phyloP scores from a whole-genome alignment of 495 filamentous ascomycete species.

The Penicillium atrosanguineum region DNA sequence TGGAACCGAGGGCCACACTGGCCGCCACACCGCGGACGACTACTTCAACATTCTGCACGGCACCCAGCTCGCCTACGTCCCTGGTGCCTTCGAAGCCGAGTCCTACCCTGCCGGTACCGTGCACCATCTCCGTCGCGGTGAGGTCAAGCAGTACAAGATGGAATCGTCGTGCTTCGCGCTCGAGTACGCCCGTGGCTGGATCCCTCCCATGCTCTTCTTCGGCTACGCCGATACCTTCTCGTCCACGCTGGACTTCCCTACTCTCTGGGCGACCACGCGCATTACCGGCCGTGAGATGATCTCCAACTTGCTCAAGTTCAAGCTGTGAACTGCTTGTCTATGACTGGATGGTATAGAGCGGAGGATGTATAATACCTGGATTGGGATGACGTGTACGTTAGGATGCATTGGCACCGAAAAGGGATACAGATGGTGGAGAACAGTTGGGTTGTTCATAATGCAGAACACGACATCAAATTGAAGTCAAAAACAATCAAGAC shows the following conservation, averaged over 20 bases:
- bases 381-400: neutral
- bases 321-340: conserved; percentile 53
- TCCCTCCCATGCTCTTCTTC: conserved; percentile 86
- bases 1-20: conserved; percentile 83
- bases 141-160: conserved; percentile 86
- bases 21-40: conserved; percentile 85
- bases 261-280: conserved; percentile 70
- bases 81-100: conserved; percentile 68
- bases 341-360: neutral
- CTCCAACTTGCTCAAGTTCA: conserved; percentile 63
- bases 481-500: neutral
- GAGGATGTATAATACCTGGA: neutral
- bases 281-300: conserved; percentile 74
- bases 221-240: conserved; percentile 76
- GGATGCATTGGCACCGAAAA: neutral
- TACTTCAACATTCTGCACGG: conserved; percentile 88
- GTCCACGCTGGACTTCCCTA: conserved; percentile 74
- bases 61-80: conserved; percentile 67
- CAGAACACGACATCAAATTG: neutral
- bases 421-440: neutral
- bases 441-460: neutral
- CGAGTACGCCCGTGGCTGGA: conserved; percentile 87
- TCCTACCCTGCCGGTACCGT: conserved; percentile 72
- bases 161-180: conserved; percentile 76
- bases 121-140: conserved; percentile 73